Conservation (phyloP, 768 basidiomycete species). For the Chalciporus sphaerocephalus region DNA sequence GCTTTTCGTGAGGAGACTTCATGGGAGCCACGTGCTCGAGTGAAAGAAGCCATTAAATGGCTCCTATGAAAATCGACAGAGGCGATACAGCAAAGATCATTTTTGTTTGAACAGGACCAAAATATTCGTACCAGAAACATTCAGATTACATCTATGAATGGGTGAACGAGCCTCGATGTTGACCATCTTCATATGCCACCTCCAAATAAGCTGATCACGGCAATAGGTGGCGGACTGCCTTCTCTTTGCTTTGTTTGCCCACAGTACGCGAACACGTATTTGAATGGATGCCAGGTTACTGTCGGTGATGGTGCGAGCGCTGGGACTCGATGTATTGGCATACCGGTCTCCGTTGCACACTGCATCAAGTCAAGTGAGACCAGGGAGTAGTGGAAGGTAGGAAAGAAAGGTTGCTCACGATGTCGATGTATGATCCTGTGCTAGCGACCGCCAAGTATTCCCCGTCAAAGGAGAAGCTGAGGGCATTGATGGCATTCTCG, state of each 20-base stretch:
- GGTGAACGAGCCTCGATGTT: neutral
- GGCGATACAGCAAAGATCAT: too few species aligned
- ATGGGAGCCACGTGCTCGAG: too few species aligned
- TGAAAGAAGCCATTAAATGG: too few species aligned
- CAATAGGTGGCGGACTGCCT: slow-evolving; percentile 59
- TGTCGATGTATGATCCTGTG: slow-evolving; percentile 69
- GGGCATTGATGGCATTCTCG: slow-evolving; percentile 72
- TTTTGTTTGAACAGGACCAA: too few species aligned
- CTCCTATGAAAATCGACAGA: too few species aligned
- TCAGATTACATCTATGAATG: too few species aligned
- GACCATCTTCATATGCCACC: slow-evolving; percentile 30
- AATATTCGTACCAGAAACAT: too few species aligned
- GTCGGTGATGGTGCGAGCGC: slow-evolving; percentile 68
- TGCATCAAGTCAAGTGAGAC: slow-evolving; percentile 25
- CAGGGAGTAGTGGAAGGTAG: neutral
- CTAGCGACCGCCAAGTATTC: slow-evolving; percentile 79
- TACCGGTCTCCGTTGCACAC: slow-evolving; percentile 76
- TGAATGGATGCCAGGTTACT: slow-evolving; percentile 79
- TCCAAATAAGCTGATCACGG: slow-evolving; percentile 73
- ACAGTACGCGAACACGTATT: slow-evolving; percentile 77
- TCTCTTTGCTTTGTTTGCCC: slow-evolving; percentile 68
- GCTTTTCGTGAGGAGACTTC: too few species aligned
- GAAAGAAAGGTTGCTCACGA: slow-evolving; percentile 44
- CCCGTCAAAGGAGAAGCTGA: slow-evolving; percentile 81
- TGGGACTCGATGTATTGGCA: slow-evolving; percentile 72